Evolutionary conservation across 306 rosid genomes (phyloP).

Genomic region (Cucumis cinereus): DNA sequence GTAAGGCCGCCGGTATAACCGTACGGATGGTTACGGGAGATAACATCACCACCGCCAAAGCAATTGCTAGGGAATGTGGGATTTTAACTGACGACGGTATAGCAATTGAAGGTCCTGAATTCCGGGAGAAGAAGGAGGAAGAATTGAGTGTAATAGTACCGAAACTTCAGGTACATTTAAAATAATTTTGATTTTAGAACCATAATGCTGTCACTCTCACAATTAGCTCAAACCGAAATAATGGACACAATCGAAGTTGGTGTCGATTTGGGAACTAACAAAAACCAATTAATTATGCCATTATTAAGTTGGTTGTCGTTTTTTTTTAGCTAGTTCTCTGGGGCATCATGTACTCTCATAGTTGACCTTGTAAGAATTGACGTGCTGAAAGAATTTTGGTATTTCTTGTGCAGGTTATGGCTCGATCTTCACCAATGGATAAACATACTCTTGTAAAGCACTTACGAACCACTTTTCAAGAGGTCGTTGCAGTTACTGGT

Average conservation of each 20-base stretch:
- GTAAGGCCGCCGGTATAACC: slow-evolving; percentile 84
- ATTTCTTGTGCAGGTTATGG: slow-evolving; percentile 64
- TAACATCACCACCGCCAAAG: slow-evolving; percentile 92
- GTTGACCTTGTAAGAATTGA: slow-evolving; percentile 2
- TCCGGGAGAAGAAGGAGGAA: slow-evolving; percentile 67
- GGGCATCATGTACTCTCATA: neutral
- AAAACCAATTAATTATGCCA: neutral
- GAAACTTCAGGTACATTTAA: slow-evolving; percentile 54
- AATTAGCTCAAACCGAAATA: neutral
- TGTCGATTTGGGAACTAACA: neutral
- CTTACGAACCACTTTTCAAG: slow-evolving; percentile 76
- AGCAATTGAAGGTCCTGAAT: slow-evolving; percentile 92
- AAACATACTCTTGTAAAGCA: slow-evolving; percentile 81
- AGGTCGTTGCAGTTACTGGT: slow-evolving; percentile 95
- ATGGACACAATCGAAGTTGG: neutral
- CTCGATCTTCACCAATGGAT: slow-evolving; percentile 95
- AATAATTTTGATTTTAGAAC: neutral
- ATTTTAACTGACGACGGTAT: slow-evolving; percentile 69
- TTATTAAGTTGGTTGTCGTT: neutral
- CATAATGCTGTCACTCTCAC: neutral
- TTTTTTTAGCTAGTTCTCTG: neutral
- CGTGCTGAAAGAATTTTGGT: slow-evolving; percentile 5
- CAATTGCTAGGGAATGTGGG: slow-evolving; percentile 97
- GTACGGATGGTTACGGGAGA: slow-evolving; percentile 98
- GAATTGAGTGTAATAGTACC: slow-evolving; percentile 59